Conservation (phyloP, 495 filamentous ascomycete species). For the Neurospora sp. region DNA sequence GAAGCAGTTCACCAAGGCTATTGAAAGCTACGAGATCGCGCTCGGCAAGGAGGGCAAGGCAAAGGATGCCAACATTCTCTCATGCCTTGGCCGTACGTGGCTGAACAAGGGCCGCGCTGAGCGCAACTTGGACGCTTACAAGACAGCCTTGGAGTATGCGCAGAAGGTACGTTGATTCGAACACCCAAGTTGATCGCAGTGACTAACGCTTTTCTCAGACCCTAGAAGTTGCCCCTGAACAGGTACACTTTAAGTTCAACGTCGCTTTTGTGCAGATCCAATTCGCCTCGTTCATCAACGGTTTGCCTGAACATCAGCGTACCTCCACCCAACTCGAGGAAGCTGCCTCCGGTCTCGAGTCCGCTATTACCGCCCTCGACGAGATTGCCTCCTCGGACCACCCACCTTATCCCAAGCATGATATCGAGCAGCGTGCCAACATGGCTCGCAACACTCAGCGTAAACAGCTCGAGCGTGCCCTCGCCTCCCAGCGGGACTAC, state of each 20-base stretch:
- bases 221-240: conserved; percentile 64
- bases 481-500: conserved; percentile 79
- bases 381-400: conserved; percentile 72
- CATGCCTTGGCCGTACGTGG: conserved; percentile 93
- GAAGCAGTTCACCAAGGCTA: conserved; percentile 76
- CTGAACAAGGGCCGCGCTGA: conserved; percentile 76
- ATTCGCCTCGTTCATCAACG: conserved; percentile 71
- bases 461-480: conserved; percentile 74
- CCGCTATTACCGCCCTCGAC: conserved; percentile 71
- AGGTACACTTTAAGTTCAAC: conserved; percentile 91
- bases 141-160: conserved; percentile 77
- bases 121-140: conserved; percentile 67
- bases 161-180: conserved; percentile 43
- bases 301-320: conserved; percentile 61
- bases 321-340: conserved; percentile 67
- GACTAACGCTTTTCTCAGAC: conserved; percentile 42
- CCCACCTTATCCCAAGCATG: conserved; percentile 80
- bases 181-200: not conserved
- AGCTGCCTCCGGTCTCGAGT: conserved; percentile 75
- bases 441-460: conserved; percentile 94
- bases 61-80: conserved; percentile 71
- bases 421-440: conserved; percentile 88
- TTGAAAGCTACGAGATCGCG: conserved; percentile 91
- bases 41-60: conserved; percentile 66
- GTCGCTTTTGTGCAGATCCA: conserved; percentile 96